Evolutionary conservation across 352 stramenopile species (phyloP), one percentile per base, ranked within the genome.

Genomic region (Globisporangium canariense): DNA sequence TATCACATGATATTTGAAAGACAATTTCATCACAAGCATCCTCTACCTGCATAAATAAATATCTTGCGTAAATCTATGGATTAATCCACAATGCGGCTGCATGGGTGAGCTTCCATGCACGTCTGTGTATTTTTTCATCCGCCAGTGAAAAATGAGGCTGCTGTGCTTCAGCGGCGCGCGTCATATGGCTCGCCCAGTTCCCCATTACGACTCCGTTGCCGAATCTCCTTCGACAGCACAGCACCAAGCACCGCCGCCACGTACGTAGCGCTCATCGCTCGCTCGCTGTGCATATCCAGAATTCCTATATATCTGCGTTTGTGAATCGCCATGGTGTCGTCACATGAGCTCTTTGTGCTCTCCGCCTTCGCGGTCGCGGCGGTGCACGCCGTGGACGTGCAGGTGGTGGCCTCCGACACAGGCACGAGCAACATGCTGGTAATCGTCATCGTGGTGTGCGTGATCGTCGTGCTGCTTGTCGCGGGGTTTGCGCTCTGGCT

Each of bases 361-460:
- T 25, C 38, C 38, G 38, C 38, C 38, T 14, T 43, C 9, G 38
- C 38, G 38, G 18, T 40, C 50, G 25, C 28, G 16, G 25, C 7
- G 13, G 50, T 40, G 14, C 16, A 25, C 14, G 46, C 58, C 34
- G 45, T 36, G 34, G 34, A 46, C 57, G 57, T 52, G 0, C 55
- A 60, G 38, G 55, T 60, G 20, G 55, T 38, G 1, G n/a, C 38
- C 13, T 14, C 55, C 4, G 2, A 41, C 32, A 16, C 55, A 7
- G 10, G 30, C 3, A 62, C 30, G 58, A 62, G 62, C 46, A 69
- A 6, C 50, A 60, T 36, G 41, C 55, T 72, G 18, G 43, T 70
- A 13, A 47, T 65, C 7, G 34, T 72, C 5, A 32, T 65, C 8
- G 34, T 72, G 11, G 20, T 66, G 20, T 58, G 53, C 25, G 55